Percentiles rank a stretch among this genome's conserved stretches.
phyloP scores from a whole-genome alignment of 2,329 filamentous ascomycete genomes.

The Penicillium sp. region DNA sequence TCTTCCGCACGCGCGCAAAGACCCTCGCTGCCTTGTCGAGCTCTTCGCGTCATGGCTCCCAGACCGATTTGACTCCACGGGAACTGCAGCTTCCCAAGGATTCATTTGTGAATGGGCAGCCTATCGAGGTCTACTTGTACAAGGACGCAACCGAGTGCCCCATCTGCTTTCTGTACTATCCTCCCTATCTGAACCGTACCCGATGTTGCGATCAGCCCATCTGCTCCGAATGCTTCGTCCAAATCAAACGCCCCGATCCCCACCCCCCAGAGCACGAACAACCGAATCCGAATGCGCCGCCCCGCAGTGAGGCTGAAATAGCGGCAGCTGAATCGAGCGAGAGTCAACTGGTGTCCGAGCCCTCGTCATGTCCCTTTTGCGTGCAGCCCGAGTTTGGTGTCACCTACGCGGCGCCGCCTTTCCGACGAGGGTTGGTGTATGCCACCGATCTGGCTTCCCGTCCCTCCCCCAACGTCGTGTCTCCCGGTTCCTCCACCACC shows the following conservation, averaged over 20 bases:
- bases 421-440: constrained; percentile 75
- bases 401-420: constrained; percentile 85
- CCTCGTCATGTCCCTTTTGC: constrained; percentile 89
- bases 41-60: constrained; percentile 66
- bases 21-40: constrained; percentile 77
- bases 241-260: constrained; percentile 91
- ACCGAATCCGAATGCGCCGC: constrained; percentile 36
- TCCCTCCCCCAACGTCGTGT: constrained; percentile 49
- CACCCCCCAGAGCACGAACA: constrained; percentile 74
- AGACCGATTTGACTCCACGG: constrained; percentile 65
- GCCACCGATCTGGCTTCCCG: constrained; percentile 48
- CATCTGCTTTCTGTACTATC: constrained; percentile 94
- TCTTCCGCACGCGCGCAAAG: constrained; percentile 79
- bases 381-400: constrained; percentile 92
- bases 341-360: constrained; percentile 74
- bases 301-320: constrained; percentile 25
- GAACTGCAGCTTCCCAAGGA: constrained; percentile 77
- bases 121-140: constrained; percentile 87
- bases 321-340: constrained; percentile 41
- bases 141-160: constrained; percentile 87
- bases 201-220: constrained; percentile 94
- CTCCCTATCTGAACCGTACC: constrained; percentile 87
- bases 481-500: constrained; percentile 81
- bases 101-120: constrained; percentile 88
- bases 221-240: constrained; percentile 97